Percentiles rank a stretch among this genome's conserved stretches.
Evolutionary conservation across 2,329 filamentous ascomycete species (phyloP).

Genomic region (Diplodia corticola): DNA sequence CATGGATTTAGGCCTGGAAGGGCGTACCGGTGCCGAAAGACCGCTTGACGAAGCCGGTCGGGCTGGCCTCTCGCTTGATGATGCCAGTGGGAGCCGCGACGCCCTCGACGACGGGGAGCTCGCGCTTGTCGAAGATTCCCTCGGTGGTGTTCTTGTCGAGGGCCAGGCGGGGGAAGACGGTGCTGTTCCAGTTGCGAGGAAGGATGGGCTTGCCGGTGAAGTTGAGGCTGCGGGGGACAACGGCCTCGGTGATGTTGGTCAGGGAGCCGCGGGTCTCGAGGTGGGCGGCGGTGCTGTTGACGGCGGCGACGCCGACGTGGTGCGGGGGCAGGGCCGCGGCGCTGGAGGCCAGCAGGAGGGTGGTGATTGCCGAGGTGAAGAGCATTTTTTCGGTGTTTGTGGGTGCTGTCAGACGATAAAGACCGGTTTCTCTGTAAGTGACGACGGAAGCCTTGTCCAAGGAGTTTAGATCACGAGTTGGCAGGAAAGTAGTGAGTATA

Average conservation of each 20-base stretch:
- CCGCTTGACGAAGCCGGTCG: slow-evolving; percentile 21
- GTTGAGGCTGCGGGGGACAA: slow-evolving; percentile 5
- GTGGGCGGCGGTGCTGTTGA: neutral
- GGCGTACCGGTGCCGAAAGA: slow-evolving; percentile 16
- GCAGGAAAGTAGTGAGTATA: neutral
- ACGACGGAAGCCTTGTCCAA: neutral
- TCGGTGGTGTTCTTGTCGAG: slow-evolving; percentile 13
- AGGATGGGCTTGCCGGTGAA: neutral
- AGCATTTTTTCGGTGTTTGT: slow-evolving; percentile 1
- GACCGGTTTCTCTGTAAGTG: neutral
- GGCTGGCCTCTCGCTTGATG: slow-evolving; percentile 4
- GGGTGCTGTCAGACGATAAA: neutral
- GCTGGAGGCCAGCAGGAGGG: slow-evolving; percentile 1
- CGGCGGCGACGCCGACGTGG: slow-evolving; percentile 1
- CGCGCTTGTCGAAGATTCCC: slow-evolving; percentile 20
- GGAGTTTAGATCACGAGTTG: neutral
- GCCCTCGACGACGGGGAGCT: neutral
- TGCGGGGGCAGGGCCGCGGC: slow-evolving; percentile 9
- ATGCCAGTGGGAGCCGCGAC: slow-evolving; percentile 1
- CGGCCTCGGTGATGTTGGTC: slow-evolving; percentile 9
- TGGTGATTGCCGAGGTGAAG: slow-evolving; percentile 4
- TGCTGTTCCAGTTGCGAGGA: neutral
- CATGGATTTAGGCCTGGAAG: slow-evolving; percentile 13
- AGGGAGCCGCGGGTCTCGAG: neutral
- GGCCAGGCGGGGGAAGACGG: slow-evolving; percentile 3